Evolutionary conservation across 306 rosid species (phyloP).

Genomic region (Pueraria montana): DNA sequence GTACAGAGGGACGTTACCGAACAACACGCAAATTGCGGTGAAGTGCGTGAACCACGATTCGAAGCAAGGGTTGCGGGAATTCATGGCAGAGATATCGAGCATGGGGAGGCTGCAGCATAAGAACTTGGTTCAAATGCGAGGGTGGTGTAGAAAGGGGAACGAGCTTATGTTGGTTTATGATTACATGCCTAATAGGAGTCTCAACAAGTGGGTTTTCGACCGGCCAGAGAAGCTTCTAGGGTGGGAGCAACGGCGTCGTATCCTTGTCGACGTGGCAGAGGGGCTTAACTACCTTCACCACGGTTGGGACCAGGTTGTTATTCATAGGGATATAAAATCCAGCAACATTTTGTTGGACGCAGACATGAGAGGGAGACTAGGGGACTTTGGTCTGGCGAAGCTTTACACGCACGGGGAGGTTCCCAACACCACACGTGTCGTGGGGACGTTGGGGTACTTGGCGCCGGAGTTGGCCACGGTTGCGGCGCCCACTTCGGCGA

Average conservation of each 20-base stretch:
- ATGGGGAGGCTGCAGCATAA: slow-evolving; percentile 96
- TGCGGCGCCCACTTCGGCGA: slow-evolving; percentile 78
- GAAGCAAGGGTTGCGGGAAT: slow-evolving; percentile 87
- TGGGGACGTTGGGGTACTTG: slow-evolving; percentile 89
- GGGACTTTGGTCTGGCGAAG: slow-evolving; percentile 94
- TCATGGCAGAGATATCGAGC: slow-evolving; percentile 95
- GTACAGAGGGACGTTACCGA: slow-evolving; percentile 67
- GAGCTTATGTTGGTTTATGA: slow-evolving; percentile 88
- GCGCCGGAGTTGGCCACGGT: slow-evolving; percentile 82
- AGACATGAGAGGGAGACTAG: slow-evolving; percentile 83
- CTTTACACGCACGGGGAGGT: slow-evolving; percentile 87
- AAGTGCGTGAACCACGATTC: slow-evolving; percentile 94
- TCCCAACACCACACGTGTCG: slow-evolving; percentile 86
- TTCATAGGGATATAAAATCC: slow-evolving; percentile 87
- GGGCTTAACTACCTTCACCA: slow-evolving; percentile 87
- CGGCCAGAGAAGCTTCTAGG: slow-evolving; percentile 55
- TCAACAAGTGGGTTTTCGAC: slow-evolving; percentile 81
- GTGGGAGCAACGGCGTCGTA: slow-evolving; percentile 72
- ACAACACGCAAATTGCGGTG: slow-evolving; percentile 75
- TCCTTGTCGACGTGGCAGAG: slow-evolving; percentile 87
- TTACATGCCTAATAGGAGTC: slow-evolving; percentile 90
- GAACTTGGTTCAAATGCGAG: slow-evolving; percentile 87
- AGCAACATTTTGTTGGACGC: slow-evolving; percentile 80
- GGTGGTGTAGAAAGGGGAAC: slow-evolving; percentile 87
- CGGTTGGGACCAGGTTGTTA: slow-evolving; percentile 92